Evolutionary conservation across 2,329 filamentous ascomycete genomes (phyloP), one percentile per base, ranked within the genome.

Genomic region (Talaromyces sp.): DNA sequence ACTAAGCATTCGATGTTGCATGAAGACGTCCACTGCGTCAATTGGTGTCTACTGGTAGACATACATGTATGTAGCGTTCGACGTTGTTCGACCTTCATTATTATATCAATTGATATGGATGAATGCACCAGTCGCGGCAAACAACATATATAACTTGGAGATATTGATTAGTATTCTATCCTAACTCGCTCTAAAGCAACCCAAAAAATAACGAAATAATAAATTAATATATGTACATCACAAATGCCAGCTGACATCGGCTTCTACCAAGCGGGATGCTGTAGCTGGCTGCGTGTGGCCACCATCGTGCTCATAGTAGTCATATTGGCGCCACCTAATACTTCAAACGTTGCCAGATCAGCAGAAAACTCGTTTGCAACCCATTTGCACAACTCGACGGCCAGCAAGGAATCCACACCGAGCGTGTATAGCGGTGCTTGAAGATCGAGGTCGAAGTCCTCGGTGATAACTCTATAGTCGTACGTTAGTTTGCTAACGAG

Each of bases 321-420:
- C 32, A 56, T n/a, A 32, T 27, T 58, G 4, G 55, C 62, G 22
- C 61, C 62, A 39, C 84, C 68, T 67, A 78, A 68, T 28, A 78
- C 75, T 13, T 77, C 73, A 62, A 78, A 76, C 8, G 76, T 71
- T 0, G 72, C 65, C 36, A 78, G 62, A 10, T 71, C 70, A 1
- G 71, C 69, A 0, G 67, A 66, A 27, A 74, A 70, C 47, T 75
- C 71, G 49, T 69, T 68, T 15, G 64, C 61, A 7, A 79, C 61
- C 76, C 75, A 79, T 51, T 75, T 77, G 2, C 78, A 66, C 33
- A 81, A 52, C 65, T 81, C 78, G 0, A 81, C 74, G 0, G 78
- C 78, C 30, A 81, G 73, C 0, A 81, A 71, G 0, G 76, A 78
- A 66, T 79, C 77, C 8, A 78, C 70, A 0, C 77, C 77, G 44